Percentiles rank a stretch among this genome's conserved stretches.
Evolutionary conservation across 768 basidiomycete genomes (phyloP).

Genomic region (Pholiota conissans): DNA sequence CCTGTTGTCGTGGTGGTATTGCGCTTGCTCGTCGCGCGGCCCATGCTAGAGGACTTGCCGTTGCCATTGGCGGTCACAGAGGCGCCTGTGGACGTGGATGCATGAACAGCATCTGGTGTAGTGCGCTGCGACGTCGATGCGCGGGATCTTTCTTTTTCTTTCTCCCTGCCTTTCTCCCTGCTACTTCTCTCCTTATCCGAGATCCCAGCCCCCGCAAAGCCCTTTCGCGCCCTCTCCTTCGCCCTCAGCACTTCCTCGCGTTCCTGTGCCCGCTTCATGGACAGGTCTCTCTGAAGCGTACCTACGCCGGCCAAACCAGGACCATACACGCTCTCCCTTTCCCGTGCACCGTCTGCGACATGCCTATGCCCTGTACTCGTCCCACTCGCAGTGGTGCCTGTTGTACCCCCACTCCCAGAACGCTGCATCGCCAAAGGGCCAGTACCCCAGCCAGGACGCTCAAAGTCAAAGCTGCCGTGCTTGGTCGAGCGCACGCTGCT

Average conservation of each 20-base stretch:
- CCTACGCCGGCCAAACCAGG: conserved; percentile 47
- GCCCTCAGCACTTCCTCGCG: conserved; percentile 31
- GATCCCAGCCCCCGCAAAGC: conserved; percentile 5
- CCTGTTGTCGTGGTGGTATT: conserved; percentile 23
- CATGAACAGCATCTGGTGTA: conserved; percentile 35
- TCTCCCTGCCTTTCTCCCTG: conserved; percentile 26
- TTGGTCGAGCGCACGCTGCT: conserved; percentile 44
- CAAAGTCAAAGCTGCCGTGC: conserved; percentile 78
- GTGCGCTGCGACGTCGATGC: conserved; percentile 20
- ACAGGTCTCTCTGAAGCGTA: conserved; percentile 41
- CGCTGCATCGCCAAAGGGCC: conserved; percentile 36
- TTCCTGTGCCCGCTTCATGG: conserved; percentile 39
- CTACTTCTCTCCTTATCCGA: conserved; percentile 26
- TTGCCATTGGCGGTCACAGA: conserved; percentile 18
- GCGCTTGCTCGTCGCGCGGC: conserved; percentile 50
- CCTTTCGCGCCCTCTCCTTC: conserved; percentile 22
- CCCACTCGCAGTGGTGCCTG: conserved; percentile 29
- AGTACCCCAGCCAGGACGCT: conserved; percentile 55
- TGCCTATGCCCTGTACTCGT: conserved; percentile 24
- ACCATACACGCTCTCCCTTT: conserved; percentile 38
- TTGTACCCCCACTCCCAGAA: conserved; percentile 41
- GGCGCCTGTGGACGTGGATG: conserved; percentile 38
- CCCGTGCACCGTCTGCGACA: conserved; percentile 16
- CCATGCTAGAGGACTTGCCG: conserved; percentile 55
- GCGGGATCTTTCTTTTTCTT: conserved; percentile 17